These are phyloP conservation scores for Furcasterigmium sp. DNA, from an alignment of 2,329 filamentous ascomycete species.

Conservation along the genomic window DNA sequence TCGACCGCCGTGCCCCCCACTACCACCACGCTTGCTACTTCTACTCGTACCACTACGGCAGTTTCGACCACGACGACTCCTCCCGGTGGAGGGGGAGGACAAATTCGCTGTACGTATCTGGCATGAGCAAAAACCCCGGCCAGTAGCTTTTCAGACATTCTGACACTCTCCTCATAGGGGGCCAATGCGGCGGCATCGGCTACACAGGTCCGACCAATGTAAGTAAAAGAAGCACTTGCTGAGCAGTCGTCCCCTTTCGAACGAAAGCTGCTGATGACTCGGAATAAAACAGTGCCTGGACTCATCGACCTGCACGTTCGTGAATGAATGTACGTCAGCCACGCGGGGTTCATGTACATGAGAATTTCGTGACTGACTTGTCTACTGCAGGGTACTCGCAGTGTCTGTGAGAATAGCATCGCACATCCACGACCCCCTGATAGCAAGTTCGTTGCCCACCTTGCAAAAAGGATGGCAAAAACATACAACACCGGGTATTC, in stretches of 20 bases:
- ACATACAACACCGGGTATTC: too few relatives aligned
- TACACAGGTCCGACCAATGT: conserved; percentile 6
- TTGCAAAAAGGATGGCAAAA: too few relatives aligned
- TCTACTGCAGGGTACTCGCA: conserved; percentile 28
- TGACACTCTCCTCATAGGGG: conserved; percentile 2
- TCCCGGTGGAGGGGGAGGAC: not conserved
- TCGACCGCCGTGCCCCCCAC: not conserved
- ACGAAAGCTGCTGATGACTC: not conserved
- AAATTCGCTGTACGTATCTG: conserved; percentile 1
- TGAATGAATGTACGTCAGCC: conserved; percentile 8
- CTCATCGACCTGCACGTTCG: conserved; percentile 4
- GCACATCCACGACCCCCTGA: too few relatives aligned
- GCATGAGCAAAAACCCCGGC: not conserved
- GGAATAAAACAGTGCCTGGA: conserved; percentile 2
- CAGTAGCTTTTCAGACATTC: not conserved
- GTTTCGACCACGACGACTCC: conserved; percentile 4
- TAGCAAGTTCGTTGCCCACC: too few relatives aligned
- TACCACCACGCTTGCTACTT: conserved; percentile 1
- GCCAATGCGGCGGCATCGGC: conserved; percentile 9
- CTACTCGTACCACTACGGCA: not conserved
- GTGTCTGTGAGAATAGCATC: conserved; percentile 32
- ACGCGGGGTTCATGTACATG: not conserved
- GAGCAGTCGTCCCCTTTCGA: too few relatives aligned
- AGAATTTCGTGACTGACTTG: too few relatives aligned
- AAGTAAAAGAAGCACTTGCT: not conserved